Conservation (phyloP, 2,329 filamentous ascomycete species). For the Fusarium tanahbumbuense region DNA sequence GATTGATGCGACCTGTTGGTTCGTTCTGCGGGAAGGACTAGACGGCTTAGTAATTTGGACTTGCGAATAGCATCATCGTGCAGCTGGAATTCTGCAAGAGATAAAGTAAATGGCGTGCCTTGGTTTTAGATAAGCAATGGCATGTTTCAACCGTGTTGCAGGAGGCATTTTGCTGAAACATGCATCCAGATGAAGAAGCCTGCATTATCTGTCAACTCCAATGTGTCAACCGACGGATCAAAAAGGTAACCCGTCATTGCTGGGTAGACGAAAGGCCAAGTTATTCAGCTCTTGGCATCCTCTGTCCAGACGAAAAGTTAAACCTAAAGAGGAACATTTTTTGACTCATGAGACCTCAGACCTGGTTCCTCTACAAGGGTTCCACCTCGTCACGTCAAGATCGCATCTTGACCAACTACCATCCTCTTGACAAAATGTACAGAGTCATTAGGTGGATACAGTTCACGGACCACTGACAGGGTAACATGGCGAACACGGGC, state of each 20-base stretch:
- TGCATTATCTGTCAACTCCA: background rate
- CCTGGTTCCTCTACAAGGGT: background rate
- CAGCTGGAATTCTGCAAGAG: background rate
- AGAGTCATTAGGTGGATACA: background rate
- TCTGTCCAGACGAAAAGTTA: background rate
- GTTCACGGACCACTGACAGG: background rate
- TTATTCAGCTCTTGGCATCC: background rate
- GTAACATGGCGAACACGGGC: background rate
- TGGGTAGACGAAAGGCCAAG: too few relatives aligned
- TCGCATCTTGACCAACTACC: background rate
- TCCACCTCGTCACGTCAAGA: background rate
- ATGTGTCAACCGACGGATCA: background rate
- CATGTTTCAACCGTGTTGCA: background rate
- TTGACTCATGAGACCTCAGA: background rate
- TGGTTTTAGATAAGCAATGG: background rate
- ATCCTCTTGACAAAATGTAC: background rate
- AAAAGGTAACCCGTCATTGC: background rate
- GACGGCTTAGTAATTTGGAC: accelerated
- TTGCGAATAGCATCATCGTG: background rate
- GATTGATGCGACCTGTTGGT: background rate
- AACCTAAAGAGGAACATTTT: background rate
- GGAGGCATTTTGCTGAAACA: background rate
- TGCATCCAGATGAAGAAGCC: background rate
- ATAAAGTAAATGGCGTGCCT: background rate
- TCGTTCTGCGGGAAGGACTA: accelerated